Base-by-base conservation (phyloP, 345 rosid species). In the Gossypium raimondii region DNA sequence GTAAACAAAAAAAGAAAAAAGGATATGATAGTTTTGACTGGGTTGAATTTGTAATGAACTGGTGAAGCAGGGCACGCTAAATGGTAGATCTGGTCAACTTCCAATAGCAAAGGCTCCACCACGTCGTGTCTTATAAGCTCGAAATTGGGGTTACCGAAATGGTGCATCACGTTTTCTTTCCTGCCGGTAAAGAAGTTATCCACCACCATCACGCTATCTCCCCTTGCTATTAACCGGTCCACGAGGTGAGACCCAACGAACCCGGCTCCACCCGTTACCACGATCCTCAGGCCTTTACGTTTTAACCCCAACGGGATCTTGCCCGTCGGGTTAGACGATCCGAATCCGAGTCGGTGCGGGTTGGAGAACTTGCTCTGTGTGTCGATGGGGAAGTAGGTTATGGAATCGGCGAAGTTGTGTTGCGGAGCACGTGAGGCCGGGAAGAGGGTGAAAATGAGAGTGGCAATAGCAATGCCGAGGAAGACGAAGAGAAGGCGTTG, bases 1-100 rank as follows among this genome's bases (percentile, higher is more conserved):
- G 24, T 11, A 6, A 41, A 13, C 14, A 2, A 7, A 50, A 27
- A 44, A 0, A 6, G 0, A 3, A 55, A 2, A 75, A 86, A 88
- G 89, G 92, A 86, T 88, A 86, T 88, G 45, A 95, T 95, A 0
- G 99, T 95, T 85, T 95, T 95, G 82, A 95, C 97, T 38, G 99
- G 99, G 78, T 95, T 95, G 87, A 87, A 86, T 78, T 95, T 95
- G 90, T 93, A 95, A 77, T 95, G 99, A 13, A 95, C 99, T 0
- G 99, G 99, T 17, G 99, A 95, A 14, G 99, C 99, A 11, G 99
- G 99, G 55, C 99, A 95, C 0, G 99, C 99, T 29, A 95, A 85
- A 62, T 95, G 99, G 76, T 95, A 95, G 97, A 95, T 95, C 97
- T 95, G 99, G 81, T 95, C 98, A 66, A 95, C 99, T 80, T 95